phyloP scores from a whole-genome alignment of 495 filamentous ascomycete species.

The Podospora appendiculata region DNA sequence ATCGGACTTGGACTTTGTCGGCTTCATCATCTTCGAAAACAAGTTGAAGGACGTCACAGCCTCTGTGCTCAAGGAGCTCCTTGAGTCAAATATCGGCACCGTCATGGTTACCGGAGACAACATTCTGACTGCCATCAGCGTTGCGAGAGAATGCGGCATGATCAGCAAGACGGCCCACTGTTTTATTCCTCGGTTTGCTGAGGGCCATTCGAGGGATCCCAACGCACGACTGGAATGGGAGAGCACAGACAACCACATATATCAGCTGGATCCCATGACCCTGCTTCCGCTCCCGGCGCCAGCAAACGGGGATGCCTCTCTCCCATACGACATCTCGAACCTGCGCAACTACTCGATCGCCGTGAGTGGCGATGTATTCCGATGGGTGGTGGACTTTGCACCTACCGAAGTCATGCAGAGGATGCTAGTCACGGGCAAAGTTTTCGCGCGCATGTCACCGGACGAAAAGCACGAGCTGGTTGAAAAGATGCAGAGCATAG shows the following conservation, averaged over 20 bases:
- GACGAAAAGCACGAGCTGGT: constrained; percentile 99
- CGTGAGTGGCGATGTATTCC: constrained; percentile 86
- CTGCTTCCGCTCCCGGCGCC: constrained; percentile 68
- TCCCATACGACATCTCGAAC: constrained; percentile 75
- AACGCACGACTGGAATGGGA: constrained; percentile 77
- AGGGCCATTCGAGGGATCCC: constrained; percentile 63
- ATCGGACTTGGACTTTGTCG: constrained; percentile 72
- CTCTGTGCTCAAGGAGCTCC: constrained; percentile 73
- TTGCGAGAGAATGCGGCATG: constrained; percentile 85
- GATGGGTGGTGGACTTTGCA: constrained; percentile 91
- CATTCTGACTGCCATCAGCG: constrained; percentile 93
- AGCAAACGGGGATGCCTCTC: constrained; percentile 64
- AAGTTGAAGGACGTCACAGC: constrained; percentile 85
- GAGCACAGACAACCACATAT: constrained; percentile 76
- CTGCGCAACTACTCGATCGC: constrained; percentile 79
- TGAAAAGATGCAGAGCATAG: constrained; percentile 92
- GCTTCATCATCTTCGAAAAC: constrained; percentile 98
- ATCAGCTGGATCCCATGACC: constrained; percentile 67
- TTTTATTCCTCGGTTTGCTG: constrained; percentile 81
- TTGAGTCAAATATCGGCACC: constrained; percentile 73
- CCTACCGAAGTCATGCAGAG: constrained; percentile 64
- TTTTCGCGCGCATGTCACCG: constrained; percentile 97
- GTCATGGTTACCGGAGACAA: constrained; percentile 99
- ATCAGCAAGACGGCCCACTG: constrained; percentile 75
- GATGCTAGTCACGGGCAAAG: constrained; percentile 86